Evolutionary conservation across 106 monocot genomes (phyloP), one percentile per base, ranked within the genome.

Genomic region (Dioscorea dumetorum): DNA sequence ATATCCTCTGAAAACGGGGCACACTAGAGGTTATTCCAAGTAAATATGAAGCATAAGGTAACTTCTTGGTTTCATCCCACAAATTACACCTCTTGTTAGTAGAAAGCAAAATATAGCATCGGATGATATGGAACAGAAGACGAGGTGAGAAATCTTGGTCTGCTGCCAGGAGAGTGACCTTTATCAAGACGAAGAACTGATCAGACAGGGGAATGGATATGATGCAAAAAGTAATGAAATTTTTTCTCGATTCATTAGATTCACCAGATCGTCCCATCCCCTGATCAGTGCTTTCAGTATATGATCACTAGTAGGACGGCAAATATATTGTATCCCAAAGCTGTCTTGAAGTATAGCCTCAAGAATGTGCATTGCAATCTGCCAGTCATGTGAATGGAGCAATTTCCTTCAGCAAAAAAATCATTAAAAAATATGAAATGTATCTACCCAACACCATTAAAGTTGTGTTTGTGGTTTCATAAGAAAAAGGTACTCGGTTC

Each of bases 321-420:
- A 78, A 48, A 86, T 51, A 58, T 74, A 79, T 13, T 58, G 72
- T 33, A 75, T 67, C 33, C 81, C 85, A 61, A 62, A 60, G 3
- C 32, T 48, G 54, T 73, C 72, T 19, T 60, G 70, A 35, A 86
- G 64, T 24, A 86, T 82, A 63, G 78, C 78, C 58, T 86, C 85
- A 21, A 86, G 74, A 33, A 86, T 79, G 64, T 82, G 85, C 85
- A 86, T 72, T 11, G 85, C 77, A 75, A 86, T 76, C 85, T 86
- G 75, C 73, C 31, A 49, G 12, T 17, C 17, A 54, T 60, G 58
- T 13, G 35, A 24, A 18, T 70, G 48, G 4, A 70, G 49, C 23
- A 24, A 4, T 24, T 28, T 3, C 7, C 22, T 15, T 58, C 58
- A 19, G 32, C 1, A 17, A 54, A 15, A n/a, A 34, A 56, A 8